Evolutionary conservation across 176 grass and related monocot species (phyloP).

Genomic region (Poa pratensis): DNA sequence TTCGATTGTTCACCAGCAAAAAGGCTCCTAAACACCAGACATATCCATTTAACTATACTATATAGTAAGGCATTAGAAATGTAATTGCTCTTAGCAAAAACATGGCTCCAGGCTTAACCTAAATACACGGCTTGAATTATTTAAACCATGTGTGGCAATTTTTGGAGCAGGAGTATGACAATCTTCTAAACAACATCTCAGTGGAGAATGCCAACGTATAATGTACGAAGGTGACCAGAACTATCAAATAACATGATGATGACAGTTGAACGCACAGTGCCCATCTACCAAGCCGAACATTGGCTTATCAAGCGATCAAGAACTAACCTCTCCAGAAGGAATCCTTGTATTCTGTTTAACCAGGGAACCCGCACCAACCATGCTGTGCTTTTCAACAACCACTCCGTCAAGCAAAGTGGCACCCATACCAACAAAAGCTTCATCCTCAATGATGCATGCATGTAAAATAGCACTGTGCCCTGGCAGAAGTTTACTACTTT

Average conservation of each 20-base stretch:
- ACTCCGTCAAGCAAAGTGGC: slow-evolving; percentile 87
- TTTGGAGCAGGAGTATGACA: not conserved
- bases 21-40: not conserved
- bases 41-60: not conserved
- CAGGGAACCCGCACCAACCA: slow-evolving; percentile 87
- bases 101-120: not conserved
- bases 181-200: slow-evolving; percentile 15
- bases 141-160: not conserved
- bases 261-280: not conserved
- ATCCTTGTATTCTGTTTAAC: slow-evolving; percentile 91
- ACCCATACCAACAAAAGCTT: slow-evolving; percentile 95
- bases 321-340: slow-evolving; percentile 85
- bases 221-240: not conserved
- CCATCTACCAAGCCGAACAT: slow-evolving; percentile 15
- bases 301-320: slow-evolving; percentile 29
- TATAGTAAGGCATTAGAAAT: not conserved
- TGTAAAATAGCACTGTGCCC: slow-evolving; percentile 92
- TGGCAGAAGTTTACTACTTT: slow-evolving; percentile 45
- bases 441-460: slow-evolving; percentile 89
- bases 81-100: not conserved
- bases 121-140: not conserved
- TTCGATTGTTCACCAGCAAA: not conserved
- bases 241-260: not conserved
- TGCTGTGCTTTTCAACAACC: slow-evolving; percentile 92
- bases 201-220: not conserved